Evolutionary conservation across 1,284 basidiomycete species (phyloP).

Genomic region (Apiotrichum gracile): DNA sequence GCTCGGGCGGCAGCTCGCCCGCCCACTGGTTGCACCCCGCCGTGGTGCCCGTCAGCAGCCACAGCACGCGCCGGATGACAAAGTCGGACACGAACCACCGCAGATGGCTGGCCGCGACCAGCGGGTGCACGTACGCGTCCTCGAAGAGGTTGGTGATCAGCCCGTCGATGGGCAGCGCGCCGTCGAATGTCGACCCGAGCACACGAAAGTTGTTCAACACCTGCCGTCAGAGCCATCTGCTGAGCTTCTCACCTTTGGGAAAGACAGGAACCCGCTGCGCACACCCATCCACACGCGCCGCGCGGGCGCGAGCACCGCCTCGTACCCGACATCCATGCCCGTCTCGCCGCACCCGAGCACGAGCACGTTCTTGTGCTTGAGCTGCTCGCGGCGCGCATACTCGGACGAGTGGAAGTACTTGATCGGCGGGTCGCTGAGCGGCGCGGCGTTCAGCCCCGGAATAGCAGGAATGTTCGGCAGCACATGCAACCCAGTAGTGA

Average conservation of each 20-base stretch:
- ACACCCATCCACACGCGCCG: constrained; percentile 57
- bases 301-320: constrained; percentile 47
- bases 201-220: constrained; percentile 58
- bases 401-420: constrained; percentile 52
- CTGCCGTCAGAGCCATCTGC: neutral
- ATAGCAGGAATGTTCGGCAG: constrained; percentile 52
- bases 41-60: constrained; percentile 58
- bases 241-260: constrained; percentile 53
- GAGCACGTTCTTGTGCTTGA: constrained; percentile 53
- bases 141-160: constrained; percentile 43
- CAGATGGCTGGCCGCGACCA: constrained; percentile 56
- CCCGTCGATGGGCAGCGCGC: constrained; percentile 56
- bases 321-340: constrained; percentile 59
- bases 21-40: constrained; percentile 66
- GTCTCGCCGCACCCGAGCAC: constrained; percentile 63
- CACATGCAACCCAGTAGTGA: constrained; percentile 48
- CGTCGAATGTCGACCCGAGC: constrained; percentile 52
- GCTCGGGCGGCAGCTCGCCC: constrained; percentile 57
- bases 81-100: constrained; percentile 63
- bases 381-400: constrained; percentile 53
- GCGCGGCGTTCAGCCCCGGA: constrained; percentile 49
- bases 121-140: constrained; percentile 50
- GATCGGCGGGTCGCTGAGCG: constrained; percentile 32
- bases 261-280: constrained; percentile 55
- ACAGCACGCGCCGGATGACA: constrained; percentile 59